These are phyloP conservation scores for Ophiostoma tasmaniense DNA, from an alignment of 2,329 filamentous ascomycete species.

Conservation along the genomic window DNA sequence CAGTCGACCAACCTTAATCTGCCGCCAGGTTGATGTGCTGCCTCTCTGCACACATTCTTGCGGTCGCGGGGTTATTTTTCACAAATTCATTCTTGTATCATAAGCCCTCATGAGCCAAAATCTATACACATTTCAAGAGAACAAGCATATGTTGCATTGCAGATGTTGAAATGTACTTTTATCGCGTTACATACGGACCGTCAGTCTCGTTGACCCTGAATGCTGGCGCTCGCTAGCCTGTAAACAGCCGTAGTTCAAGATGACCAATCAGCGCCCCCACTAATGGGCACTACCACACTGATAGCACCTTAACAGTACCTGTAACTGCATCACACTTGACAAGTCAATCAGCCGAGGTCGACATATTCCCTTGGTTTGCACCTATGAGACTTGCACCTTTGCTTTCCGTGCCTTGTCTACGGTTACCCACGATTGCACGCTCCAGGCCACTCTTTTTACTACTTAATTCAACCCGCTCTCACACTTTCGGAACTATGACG, in stretches of 20 bases:
- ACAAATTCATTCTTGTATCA: not conserved
- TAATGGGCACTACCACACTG: not conserved
- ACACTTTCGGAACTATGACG: conserved; percentile 2
- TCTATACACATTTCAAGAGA: not conserved
- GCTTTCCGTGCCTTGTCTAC: not conserved
- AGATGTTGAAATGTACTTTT: not conserved
- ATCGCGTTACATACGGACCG: not conserved
- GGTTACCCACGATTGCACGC: not conserved
- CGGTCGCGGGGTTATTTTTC: not conserved
- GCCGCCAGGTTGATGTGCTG: not conserved
- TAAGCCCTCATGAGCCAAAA: not conserved
- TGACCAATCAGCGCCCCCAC: conserved; percentile 2
- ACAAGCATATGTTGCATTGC: not conserved
- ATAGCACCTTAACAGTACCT: not conserved
- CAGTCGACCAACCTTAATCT: not conserved
- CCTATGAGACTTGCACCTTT: not conserved
- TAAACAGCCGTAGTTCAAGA: not conserved
- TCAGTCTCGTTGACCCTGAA: not conserved
- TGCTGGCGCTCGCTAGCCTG: not conserved
- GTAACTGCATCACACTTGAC: not conserved
- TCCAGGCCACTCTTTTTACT: not conserved
- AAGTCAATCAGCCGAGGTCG: not conserved
- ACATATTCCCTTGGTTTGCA: not conserved
- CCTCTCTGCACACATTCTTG: not conserved
- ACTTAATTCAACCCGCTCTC: not conserved